Evolutionary conservation across 2,329 filamentous ascomycete genomes (phyloP).

Genomic region (Setomelanomma holmii): DNA sequence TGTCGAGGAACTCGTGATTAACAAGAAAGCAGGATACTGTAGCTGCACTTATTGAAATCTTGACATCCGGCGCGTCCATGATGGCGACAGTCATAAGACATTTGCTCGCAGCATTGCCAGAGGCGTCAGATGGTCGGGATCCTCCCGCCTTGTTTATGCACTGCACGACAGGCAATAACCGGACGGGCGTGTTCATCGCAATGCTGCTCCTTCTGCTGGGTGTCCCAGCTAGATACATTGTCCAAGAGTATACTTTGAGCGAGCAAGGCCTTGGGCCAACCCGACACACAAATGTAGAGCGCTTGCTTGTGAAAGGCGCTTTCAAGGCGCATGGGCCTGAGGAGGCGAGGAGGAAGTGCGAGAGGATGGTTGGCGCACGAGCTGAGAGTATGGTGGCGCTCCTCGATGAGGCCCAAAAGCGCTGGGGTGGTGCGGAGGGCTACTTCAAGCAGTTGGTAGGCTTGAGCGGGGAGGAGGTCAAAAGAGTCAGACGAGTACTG

Average conservation of each 20-base stretch:
- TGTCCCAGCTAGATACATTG: constrained; percentile 62
- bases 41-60: constrained; percentile 67
- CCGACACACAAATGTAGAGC: constrained; percentile 42
- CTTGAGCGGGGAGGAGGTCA: constrained; percentile 21
- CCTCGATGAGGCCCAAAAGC: constrained; percentile 20
- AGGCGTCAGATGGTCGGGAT: neutral
- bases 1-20: neutral
- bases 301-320: constrained; percentile 59
- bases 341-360: constrained; percentile 27
- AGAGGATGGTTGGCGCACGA: constrained; percentile 47
- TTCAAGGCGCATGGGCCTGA: constrained; percentile 48
- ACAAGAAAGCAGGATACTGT: constrained; percentile 60
- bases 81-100: constrained; percentile 66
- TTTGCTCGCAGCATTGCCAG: constrained; percentile 49
- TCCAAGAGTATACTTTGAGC: constrained; percentile 72
- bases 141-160: constrained; percentile 68
- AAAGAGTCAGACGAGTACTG: constrained; percentile 17
- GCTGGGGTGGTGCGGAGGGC: constrained; percentile 28
- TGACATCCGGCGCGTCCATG: constrained; percentile 60
- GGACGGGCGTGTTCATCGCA: constrained; percentile 72
- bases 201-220: constrained; percentile 68
- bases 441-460: constrained; percentile 26
- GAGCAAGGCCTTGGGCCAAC: constrained; percentile 57
- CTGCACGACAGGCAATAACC: constrained; percentile 78
- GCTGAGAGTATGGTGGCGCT: constrained; percentile 42